Base-by-base conservation (phyloP, 75 land plant genomes). In the Adiantum capillusveneris region DNA sequence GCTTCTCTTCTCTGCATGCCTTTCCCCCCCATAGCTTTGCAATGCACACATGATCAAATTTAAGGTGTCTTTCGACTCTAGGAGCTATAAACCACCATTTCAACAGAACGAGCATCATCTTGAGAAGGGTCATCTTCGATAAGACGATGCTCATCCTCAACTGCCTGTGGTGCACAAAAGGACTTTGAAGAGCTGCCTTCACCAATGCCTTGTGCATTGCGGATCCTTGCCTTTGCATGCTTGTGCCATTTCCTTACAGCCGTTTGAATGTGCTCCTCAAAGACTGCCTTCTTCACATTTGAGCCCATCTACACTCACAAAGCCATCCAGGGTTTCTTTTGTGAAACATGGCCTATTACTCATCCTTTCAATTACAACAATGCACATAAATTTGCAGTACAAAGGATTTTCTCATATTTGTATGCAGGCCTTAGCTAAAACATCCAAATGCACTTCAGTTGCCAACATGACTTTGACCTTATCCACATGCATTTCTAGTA, bases 301-400 rank as follows among this genome's bases (percentile, higher is more conserved):
- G 68, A 70, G 12, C 82, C 88, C 88, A 85, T 85, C 88, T 85
- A 56, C 64, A 62, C 29, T 41, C 14, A 14, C 43, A 41, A 41
- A 41, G 43, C 43, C 43, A 14, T 9, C 14, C 9, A 14, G 9
- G 43, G 43, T 14, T 41, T 9, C 43, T 9, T 41, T 14, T 14
- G 43, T 9, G 43, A 41, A 41, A 41, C 14, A 9, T 41, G 43
- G 43, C 14, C 14, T 9, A 41, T 41, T 14, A 9, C 14, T 14
- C 9, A 9, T 41, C 14, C 14, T 41, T 9, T 9, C 43, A 9
- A 9, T 9, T 41, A 14, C 14, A 41, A 41, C 14, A 41, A 9
- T 41, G 43, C 43, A 9, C n/a, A n/a, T n/a, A n/a, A n/a, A n/a
- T n/a, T n/a, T n/a, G n/a, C n/a, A n/a, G n/a, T n/a, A n/a, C n/a